Conservation (phyloP, 2,329 filamentous ascomycete species). For the Trichophyton schoenleinii region DNA sequence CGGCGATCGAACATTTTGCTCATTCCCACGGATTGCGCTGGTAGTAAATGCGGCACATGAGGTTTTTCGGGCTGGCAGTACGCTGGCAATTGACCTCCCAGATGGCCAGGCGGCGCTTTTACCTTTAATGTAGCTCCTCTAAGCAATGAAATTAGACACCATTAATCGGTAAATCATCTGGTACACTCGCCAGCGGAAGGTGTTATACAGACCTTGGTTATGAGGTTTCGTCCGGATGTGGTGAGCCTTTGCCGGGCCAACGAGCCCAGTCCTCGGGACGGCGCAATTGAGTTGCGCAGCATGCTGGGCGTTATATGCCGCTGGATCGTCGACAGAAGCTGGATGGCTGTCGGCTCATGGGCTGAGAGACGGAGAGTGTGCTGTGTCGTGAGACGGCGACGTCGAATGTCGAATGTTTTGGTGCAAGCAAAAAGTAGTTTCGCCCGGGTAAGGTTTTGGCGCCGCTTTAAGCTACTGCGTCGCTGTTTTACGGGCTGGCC, state of each 20-base stretch:
- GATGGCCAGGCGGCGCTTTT: conserved; percentile 4
- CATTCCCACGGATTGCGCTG: conserved; percentile 7
- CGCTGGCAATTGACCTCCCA: background rate
- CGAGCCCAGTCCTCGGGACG: conserved; percentile 34
- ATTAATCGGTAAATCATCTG: background rate
- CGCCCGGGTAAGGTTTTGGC: conserved; percentile 4
- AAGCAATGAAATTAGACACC: background rate
- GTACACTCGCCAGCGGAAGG: background rate
- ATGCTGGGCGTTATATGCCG: conserved; percentile 34
- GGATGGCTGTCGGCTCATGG: background rate
- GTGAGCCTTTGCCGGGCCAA: conserved; percentile 29
- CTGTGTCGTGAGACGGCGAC: background rate
- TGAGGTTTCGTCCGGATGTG: conserved; percentile 16
- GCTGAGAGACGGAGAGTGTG: background rate
- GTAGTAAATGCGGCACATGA: conserved; percentile 17
- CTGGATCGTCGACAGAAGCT: conserved; percentile 3
- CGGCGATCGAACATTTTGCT: conserved; percentile 20
- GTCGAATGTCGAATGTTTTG: background rate
- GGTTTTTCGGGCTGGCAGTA: conserved; percentile 16
- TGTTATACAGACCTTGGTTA: conserved; percentile 27
- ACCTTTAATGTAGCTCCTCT: conserved; percentile 26
- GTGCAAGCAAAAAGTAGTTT: background rate
- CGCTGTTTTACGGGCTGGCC: background rate
- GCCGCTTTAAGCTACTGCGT: conserved; percentile 9
- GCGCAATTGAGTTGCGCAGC: conserved; percentile 43